phyloP scores from a whole-genome alignment of 768 basidiomycete species.

The Mycena floridula region DNA sequence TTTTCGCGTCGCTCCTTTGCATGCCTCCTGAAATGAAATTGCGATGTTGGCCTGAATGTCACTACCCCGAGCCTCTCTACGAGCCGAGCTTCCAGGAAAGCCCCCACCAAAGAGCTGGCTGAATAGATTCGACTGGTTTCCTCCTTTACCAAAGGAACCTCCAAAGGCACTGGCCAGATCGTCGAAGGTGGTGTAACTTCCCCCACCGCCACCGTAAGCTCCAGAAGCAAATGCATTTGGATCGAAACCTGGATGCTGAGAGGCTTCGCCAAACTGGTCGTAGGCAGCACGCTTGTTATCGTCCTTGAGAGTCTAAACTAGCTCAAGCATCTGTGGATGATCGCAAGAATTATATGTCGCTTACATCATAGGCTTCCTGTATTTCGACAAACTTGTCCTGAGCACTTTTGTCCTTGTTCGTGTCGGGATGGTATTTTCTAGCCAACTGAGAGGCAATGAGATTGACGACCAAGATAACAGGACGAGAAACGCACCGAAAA shows the following conservation, averaged over 20 bases:
- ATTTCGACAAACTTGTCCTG: constrained; percentile 95
- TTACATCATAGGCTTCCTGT: constrained; percentile 93
- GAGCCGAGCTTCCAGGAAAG: constrained; percentile 39
- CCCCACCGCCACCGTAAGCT: constrained; percentile 42
- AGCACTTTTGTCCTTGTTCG: constrained; percentile 87
- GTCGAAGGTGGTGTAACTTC: constrained; percentile 43
- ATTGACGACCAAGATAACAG: not conserved
- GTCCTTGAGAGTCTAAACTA: constrained; percentile 78
- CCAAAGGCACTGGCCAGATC: constrained; percentile 62
- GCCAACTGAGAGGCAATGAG: constrained; percentile 62
- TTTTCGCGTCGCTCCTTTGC: constrained; percentile 76
- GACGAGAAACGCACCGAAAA: constrained; percentile 65
- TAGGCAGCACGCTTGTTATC: constrained; percentile 88
- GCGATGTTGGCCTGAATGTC: constrained; percentile 77
- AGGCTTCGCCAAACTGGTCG: constrained; percentile 89
- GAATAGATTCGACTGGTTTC: constrained; percentile 63
- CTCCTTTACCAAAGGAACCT: constrained; percentile 26
- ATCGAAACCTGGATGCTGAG: constrained; percentile 92
- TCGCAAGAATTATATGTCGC: constrained; percentile 7
- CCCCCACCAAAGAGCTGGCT: constrained; percentile 79
- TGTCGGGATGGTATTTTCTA: constrained; percentile 97
- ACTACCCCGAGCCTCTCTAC: constrained; percentile 56
- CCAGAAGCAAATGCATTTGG: constrained; percentile 65
- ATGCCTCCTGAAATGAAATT: constrained; percentile 90
- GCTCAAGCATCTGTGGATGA: constrained; percentile 12